phyloP scores from a whole-genome alignment of 805 yeast genomes.

The Ogataea parapolymorpha region DNA sequence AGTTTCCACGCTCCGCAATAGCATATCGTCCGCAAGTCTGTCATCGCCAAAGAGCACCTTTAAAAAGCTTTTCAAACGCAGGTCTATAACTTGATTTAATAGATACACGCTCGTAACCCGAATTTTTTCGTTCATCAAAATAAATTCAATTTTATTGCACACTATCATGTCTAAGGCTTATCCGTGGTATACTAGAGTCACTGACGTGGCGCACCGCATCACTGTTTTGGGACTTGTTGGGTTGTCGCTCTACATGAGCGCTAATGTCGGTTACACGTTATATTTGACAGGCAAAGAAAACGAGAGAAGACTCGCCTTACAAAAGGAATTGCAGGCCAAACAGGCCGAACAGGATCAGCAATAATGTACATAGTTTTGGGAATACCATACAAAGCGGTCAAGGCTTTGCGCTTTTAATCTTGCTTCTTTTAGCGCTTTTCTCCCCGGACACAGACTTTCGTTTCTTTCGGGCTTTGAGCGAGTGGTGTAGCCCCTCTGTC shows the following conservation, averaged over 20 bases:
- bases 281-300: slow-evolving; percentile 51
- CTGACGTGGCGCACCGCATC: slow-evolving; percentile 70
- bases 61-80: slow-evolving; percentile 23
- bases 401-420: slow-evolving; percentile 4
- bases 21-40: slow-evolving; percentile 1
- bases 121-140: neutral
- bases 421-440: neutral
- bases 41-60: slow-evolving; percentile 17
- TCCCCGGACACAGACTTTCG: slow-evolving; percentile 1
- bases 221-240: slow-evolving; percentile 69
- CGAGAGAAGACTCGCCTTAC: slow-evolving; percentile 40
- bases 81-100: slow-evolving; percentile 2
- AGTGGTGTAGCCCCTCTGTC: slow-evolving; percentile 34
- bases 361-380: slow-evolving; percentile 8
- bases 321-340: slow-evolving; percentile 28
- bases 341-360: slow-evolving; percentile 23
- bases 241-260: slow-evolving; percentile 43
- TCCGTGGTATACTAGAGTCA: slow-evolving; percentile 74
- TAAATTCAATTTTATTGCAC: slow-evolving; percentile 1
- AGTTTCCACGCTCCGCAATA: slow-evolving; percentile 5
- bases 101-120: slow-evolving; percentile 9
- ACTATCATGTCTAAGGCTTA: slow-evolving; percentile 42
- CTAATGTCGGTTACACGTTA: slow-evolving; percentile 50
- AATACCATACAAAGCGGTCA: slow-evolving; percentile 2
- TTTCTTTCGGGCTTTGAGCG: slow-evolving; percentile 30